A percentile compares a stretch with the other conserved stretches of the same genome.
Evolutionary conservation across 176 grass and related monocot genomes (phyloP).

Genomic region (Hsuehochloa calcarea): DNA sequence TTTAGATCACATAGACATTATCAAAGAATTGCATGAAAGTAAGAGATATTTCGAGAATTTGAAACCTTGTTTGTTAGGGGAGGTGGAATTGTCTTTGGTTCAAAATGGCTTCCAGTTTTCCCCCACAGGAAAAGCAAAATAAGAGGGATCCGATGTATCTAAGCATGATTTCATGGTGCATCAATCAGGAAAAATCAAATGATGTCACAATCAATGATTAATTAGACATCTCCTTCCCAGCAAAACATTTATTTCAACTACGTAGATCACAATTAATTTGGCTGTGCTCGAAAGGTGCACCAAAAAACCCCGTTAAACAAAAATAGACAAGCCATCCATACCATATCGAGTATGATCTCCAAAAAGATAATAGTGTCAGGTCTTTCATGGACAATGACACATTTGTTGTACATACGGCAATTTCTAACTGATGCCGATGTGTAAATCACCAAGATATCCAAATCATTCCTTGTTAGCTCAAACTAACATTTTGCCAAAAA

Average conservation of each 20-base stretch:
- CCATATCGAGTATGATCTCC: background rate
- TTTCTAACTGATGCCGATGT: background rate
- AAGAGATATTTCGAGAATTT: conserved; percentile 5
- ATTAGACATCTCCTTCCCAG: background rate
- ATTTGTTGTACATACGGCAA: background rate
- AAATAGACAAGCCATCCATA: background rate
- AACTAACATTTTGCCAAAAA: conserved; percentile 14
- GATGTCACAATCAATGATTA: background rate
- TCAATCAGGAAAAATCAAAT: conserved; percentile 10
- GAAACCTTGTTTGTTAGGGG: conserved; percentile 96
- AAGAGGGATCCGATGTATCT: conserved; percentile 8
- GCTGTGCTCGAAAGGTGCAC: conserved; percentile 6
- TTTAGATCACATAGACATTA: background rate
- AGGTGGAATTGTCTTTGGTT: conserved; percentile 86
- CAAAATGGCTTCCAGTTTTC: conserved; percentile 99
- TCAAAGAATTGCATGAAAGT: background rate
- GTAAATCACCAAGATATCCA: background rate
- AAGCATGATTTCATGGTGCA: background rate
- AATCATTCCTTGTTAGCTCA: background rate
- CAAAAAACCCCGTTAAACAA: background rate
- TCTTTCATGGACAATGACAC: background rate
- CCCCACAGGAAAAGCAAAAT: conserved; percentile 53
- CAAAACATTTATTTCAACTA: conserved; percentile 11
- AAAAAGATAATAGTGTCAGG: background rate
- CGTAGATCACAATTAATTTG: conserved; percentile 24